Conservation (phyloP, 306 rosid species). For the Fragaria nilgerrensis region DNA sequence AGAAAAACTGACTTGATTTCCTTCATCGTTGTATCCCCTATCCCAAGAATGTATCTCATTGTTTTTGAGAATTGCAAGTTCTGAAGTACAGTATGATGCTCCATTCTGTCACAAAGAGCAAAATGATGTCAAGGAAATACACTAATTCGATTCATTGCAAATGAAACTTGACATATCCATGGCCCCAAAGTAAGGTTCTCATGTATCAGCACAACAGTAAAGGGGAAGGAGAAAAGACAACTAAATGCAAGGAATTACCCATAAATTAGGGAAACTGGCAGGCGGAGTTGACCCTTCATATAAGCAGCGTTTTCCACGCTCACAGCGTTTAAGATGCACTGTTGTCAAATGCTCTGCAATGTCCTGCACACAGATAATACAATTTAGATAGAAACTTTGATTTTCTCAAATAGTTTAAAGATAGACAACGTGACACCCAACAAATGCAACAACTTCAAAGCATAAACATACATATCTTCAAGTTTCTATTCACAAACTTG, state of each 20-base stretch:
- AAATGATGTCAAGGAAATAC: neutral
- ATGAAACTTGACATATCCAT: neutral
- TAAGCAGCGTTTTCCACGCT: conserved; percentile 95
- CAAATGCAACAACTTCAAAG: conserved; percentile 10
- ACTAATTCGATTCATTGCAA: neutral
- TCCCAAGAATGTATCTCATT: conserved; percentile 96
- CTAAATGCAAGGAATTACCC: conserved; percentile 57
- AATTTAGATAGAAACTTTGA: neutral
- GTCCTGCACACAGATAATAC: conserved; percentile 51
- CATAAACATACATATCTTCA: neutral
- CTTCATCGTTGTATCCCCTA: conserved; percentile 77
- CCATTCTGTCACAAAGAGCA: conserved; percentile 62
- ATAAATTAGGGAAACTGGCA: conserved; percentile 87
- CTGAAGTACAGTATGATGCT: conserved; percentile 75
- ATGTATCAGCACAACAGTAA: neutral
- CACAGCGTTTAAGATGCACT: conserved; percentile 75
- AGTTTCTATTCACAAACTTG: neutral
- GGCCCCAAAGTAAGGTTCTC: neutral
- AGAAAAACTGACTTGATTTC: conserved; percentile 70
- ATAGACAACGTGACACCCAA: conserved; percentile 4
- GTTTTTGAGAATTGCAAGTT: conserved; percentile 77
- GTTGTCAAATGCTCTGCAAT: conserved; percentile 92
- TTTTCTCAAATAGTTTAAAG: neutral
- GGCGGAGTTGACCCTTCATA: conserved; percentile 98
- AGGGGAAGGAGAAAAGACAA: conserved; percentile 7